Base-by-base conservation (phyloP, 2,329 filamentous ascomycete species). In the Chaetothyriales sp. region DNA sequence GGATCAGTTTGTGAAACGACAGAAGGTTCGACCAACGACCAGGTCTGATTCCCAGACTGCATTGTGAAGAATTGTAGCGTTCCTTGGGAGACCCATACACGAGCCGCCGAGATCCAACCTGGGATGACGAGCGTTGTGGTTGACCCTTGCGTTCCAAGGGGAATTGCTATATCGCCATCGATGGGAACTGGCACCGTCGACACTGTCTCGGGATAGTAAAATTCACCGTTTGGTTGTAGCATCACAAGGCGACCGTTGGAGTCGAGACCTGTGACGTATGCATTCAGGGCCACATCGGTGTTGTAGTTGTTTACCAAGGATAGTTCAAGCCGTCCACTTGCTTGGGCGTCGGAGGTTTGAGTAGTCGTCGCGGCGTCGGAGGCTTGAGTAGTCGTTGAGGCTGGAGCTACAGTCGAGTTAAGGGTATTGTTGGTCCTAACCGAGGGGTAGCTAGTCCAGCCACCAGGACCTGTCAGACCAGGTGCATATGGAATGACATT, bases 261-360 rank as follows among this genome's bases (percentile, higher is more conserved):
- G 58, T 76, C 71, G 2, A 72, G 58, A 3, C 73, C 74, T n/a
- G 69, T 69, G 37, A 76, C 63, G 55, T 76, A 76, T 0, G 70
- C 70, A 48, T 70, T 71, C 33, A 40, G 8, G 10, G 33, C 2
- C 52, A 75, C 59, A 0, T 60, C 54, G 4, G 65, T 67, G 10
- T 56, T 56, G 44, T 72, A 66, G 55, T 74, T 74, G 60, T 76
- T 76, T 55, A 72, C 64, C 5, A 76, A 58, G 4, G 33, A 40
- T 5, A 40, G 2, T 40, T 40, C 10, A 5, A 40, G 33, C 33
- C 15, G 33, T 40, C 33, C 33, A 13, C 10, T 5, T 2, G 33
- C 10, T 15, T 15, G 8, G 10, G 33, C 10, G 15, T 40, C 10
- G 10, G 33, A 5, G 22, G 22, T 25, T 3, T 6, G 22, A 6